These are phyloP conservation scores for Candida tammaniensis DNA, from an alignment of 805 yeast species.

Conservation along the genomic window DNA sequence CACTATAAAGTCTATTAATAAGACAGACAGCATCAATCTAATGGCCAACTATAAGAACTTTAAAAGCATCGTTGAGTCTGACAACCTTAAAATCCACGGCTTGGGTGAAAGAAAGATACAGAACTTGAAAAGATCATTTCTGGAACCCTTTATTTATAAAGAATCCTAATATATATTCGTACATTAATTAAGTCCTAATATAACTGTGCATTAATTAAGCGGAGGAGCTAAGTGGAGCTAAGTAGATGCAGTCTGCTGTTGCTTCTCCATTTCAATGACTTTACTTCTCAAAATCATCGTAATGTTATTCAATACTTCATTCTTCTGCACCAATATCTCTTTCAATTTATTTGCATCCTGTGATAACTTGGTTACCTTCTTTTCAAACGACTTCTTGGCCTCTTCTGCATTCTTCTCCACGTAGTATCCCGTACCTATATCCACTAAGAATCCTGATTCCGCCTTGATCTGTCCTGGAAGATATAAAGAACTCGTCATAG, in stretches of 20 bases:
- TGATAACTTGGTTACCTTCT: conserved; percentile 68
- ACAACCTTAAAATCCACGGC: conserved; percentile 39
- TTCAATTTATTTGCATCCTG: conserved; percentile 73
- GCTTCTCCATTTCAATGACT: conserved; percentile 45
- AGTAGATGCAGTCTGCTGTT: conserved; percentile 10
- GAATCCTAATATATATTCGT: too few species aligned
- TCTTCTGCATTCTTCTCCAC: conserved; percentile 74
- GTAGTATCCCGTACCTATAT: conserved; percentile 94
- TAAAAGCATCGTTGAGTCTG: conserved; percentile 35
- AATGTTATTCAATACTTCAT: conserved; percentile 58
- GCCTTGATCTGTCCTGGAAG: conserved; percentile 79
- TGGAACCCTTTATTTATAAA: conserved; percentile 51
- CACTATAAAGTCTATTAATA: conserved; percentile 45
- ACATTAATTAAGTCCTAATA: too few species aligned
- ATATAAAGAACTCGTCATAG: conserved; percentile 84
- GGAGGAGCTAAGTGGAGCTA: background rate
- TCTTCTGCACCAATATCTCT: conserved; percentile 72
- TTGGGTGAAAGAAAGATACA: conserved; percentile 47
- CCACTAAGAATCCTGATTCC: conserved; percentile 74
- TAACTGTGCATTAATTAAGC: too few species aligned
- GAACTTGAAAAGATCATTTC: conserved; percentile 37
- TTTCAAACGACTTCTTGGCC: conserved; percentile 68
- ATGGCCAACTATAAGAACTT: conserved; percentile 48
- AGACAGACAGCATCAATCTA: conserved; percentile 52
- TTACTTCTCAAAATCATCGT: conserved; percentile 56